phyloP scores from a whole-genome alignment of 1,139 yeast species.

The Saccharomyces hybrid region DNA sequence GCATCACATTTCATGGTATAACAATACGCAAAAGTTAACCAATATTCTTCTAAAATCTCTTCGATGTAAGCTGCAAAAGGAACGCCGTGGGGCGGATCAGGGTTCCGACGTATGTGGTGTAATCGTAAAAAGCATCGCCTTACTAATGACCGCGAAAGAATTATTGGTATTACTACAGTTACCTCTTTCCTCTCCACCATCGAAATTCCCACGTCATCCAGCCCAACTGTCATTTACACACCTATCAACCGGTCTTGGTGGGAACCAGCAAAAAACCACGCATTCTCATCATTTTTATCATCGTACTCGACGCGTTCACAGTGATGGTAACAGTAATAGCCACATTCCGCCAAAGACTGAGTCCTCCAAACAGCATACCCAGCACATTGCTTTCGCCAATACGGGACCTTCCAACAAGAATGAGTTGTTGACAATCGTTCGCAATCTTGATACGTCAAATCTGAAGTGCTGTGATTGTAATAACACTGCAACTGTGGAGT shows the following conservation, averaged over 20 bases:
- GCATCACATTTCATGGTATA: not conserved
- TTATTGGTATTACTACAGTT: not conserved
- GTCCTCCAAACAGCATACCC: not conserved
- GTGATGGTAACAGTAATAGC: not conserved
- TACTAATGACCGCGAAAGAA: not conserved
- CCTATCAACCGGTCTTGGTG: not conserved
- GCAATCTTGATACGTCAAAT: constrained; percentile 50
- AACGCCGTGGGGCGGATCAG: not conserved
- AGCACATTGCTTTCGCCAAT: not conserved
- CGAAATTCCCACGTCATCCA: not conserved
- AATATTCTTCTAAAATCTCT: not conserved
- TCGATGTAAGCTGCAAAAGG: not conserved
- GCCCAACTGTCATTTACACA: not conserved
- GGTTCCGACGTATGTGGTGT: not conserved
- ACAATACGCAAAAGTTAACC: not conserved
- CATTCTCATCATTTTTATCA: not conserved
- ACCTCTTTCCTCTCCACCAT: not conserved
- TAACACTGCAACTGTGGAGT: constrained; percentile 57
- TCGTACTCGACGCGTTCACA: not conserved
- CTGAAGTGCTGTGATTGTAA: constrained; percentile 75
- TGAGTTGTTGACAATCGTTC: constrained; percentile 37
- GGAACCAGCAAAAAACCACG: not conserved
- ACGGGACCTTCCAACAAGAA: not conserved
- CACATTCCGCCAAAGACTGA: not conserved
- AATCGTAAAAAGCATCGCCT: not conserved